Conservation (phyloP, 2,329 filamentous ascomycete genomes). For the Calonectria crousiana region DNA sequence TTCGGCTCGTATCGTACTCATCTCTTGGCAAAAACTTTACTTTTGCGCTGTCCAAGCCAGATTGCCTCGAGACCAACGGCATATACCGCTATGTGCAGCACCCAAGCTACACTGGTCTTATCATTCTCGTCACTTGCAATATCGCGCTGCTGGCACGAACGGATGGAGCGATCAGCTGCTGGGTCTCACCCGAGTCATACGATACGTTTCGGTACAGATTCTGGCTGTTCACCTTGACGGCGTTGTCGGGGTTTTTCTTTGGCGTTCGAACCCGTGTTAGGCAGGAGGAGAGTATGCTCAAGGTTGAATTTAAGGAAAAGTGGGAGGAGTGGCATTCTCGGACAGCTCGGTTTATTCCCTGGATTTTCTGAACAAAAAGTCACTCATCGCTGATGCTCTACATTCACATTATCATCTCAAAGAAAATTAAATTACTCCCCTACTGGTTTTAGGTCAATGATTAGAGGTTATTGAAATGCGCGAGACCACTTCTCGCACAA, state of each 20-base stretch:
- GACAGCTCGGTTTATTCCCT: conserved; percentile 64
- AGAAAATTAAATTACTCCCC: too few relatives aligned
- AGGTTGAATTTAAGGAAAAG: conserved; percentile 56
- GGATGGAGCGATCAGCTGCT: conserved; percentile 56
- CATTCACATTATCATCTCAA: not conserved
- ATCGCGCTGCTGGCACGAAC: conserved; percentile 49
- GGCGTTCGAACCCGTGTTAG: conserved; percentile 52
- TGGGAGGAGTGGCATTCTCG: conserved; percentile 62
- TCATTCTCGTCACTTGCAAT: conserved; percentile 50
- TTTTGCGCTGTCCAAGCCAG: conserved; percentile 61
- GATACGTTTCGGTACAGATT: not conserved
- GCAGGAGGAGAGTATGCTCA: conserved; percentile 65
- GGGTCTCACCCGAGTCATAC: conserved; percentile 46
- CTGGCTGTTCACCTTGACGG: not conserved
- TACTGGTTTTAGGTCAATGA: too few relatives aligned
- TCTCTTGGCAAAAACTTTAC: conserved; percentile 65
- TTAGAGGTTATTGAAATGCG: too few relatives aligned
- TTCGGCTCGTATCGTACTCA: conserved; percentile 54
- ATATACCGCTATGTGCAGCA: conserved; percentile 65
- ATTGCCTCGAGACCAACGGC: conserved; percentile 58
- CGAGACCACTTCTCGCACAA: too few relatives aligned
- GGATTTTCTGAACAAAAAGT: conserved; percentile 46
- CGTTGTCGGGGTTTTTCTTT: not conserved
- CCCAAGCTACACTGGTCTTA: conserved; percentile 62
- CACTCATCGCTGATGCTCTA: not conserved